Evolutionary conservation across 805 yeast species (phyloP), one percentile per base, ranked within the genome.

Genomic region (Ogataea polymorpha): DNA sequence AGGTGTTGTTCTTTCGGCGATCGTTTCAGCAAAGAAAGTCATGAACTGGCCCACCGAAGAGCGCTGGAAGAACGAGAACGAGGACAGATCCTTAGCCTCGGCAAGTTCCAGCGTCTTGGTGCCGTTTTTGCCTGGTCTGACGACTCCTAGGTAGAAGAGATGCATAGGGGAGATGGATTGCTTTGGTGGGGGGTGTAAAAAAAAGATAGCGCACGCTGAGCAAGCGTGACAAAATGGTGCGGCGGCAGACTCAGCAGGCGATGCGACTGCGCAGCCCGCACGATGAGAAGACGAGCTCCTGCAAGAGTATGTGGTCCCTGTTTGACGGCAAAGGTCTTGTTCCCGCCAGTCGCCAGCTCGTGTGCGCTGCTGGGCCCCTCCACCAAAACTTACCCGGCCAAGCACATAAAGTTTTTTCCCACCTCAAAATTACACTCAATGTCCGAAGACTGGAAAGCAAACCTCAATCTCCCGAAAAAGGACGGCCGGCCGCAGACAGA

Each of bases 401-500:
- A 40, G 27, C 43, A 40, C 32, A 29, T 39, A 27, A 32, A 32
- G 34, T 32, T 39, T 39, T 37, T 37, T 35, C 35, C 39, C 18
- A 33, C 30, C 13, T 29, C 30, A 30, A 23, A 28, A 33, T 18
- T 23, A 40, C 20, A 16, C 24, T 23, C 35, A 20, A 63, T 67
- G 70, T 51, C 54, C 36, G 63, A 58, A 30, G 77, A 79, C 46
- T 88, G 97, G 96, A 90, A 87, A 69, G 55, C 71, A 20, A 66
- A 74, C 39, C 72, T 91, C 52, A 82, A 81, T 59, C 63, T 87
- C 35, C 98, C 98, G 12, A 72, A 68, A 43, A 88, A 77, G 67
- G 99, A 91, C 63, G 74, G 82, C n/a, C 80, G 99, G 63, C 96
- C 95, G 29, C 97, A 91, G 63, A 91, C 99, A 1, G 96, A 90